These are phyloP conservation scores for Sarocladiaceae sp. DNA, from an alignment of 2,329 filamentous ascomycete species.

Conservation along the genomic window DNA sequence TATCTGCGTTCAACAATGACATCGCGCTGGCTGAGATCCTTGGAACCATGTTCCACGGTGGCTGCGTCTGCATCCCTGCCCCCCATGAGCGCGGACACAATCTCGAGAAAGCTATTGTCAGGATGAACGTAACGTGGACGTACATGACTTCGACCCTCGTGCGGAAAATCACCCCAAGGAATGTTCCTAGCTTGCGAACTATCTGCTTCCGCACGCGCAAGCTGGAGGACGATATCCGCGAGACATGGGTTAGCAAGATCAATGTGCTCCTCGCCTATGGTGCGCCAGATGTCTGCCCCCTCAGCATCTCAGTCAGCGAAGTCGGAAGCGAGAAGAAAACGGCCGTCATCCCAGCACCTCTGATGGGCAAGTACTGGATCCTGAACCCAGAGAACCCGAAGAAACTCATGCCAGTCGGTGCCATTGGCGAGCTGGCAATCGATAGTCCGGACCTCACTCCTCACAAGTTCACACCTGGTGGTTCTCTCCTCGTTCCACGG, in stretches of 20 bases:
- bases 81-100: slow-evolving; percentile 42
- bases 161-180: slow-evolving; percentile 30
- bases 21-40: slow-evolving; percentile 45
- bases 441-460: slow-evolving; percentile 38
- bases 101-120: slow-evolving; percentile 41
- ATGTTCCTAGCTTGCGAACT: slow-evolving; percentile 31
- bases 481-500: slow-evolving; percentile 20
- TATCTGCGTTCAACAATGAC: slow-evolving; percentile 49
- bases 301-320: slow-evolving; percentile 43
- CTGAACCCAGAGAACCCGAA: slow-evolving; percentile 45
- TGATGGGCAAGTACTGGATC: slow-evolving; percentile 45
- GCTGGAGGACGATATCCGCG: slow-evolving; percentile 43
- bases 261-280: slow-evolving; percentile 46
- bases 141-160: slow-evolving; percentile 56
- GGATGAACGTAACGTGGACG: slow-evolving; percentile 45
- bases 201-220: slow-evolving; percentile 42
- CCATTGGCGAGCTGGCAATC: slow-evolving; percentile 53
- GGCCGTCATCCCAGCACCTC: slow-evolving; percentile 39
- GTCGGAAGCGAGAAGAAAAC: slow-evolving; percentile 30
- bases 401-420: slow-evolving; percentile 46
- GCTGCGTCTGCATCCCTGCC: slow-evolving; percentile 53
- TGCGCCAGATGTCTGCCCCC: slow-evolving; percentile 42
- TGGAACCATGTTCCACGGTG: slow-evolving; percentile 47
- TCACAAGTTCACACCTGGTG: slow-evolving; percentile 27
- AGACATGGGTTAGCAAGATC: slow-evolving; percentile 37